Conservation (phyloP, 2,329 filamentous ascomycete genomes). For the Sporothrix schenckii region DNA sequence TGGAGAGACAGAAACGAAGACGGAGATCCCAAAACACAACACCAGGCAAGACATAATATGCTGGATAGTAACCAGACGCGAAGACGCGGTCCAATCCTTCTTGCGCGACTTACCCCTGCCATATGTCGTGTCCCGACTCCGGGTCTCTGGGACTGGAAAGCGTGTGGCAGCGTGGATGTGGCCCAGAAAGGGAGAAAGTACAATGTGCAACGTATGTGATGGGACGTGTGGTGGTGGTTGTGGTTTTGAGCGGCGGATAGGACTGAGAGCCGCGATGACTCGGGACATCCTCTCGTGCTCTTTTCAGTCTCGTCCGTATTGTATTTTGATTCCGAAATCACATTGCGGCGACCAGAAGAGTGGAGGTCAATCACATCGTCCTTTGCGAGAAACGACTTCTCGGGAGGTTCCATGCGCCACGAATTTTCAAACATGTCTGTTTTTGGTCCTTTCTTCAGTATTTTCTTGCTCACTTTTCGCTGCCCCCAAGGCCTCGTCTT, state of each 20-base stretch:
- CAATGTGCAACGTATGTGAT: not conserved
- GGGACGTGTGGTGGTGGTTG: not conserved
- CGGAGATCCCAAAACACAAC: not conserved
- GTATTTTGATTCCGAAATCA: not conserved
- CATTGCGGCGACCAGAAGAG: not conserved
- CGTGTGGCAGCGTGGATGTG: not conserved
- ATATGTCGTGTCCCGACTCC: conserved; percentile 25
- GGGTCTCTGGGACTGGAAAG: conserved; percentile 20
- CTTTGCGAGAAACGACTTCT: not conserved
- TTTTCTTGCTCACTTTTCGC: not conserved
- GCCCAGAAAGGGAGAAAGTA: not conserved
- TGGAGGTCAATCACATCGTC: not conserved
- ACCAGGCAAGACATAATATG: not conserved
- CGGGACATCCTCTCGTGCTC: not conserved
- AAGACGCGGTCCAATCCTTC: not conserved
- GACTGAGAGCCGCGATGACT: too few species aligned
- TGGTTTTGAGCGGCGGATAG: not conserved
- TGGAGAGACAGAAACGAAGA: not conserved
- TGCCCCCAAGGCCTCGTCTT: too few species aligned
- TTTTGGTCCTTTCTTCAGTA: not conserved
- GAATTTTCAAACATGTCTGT: not conserved
- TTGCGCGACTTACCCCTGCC: not conserved
- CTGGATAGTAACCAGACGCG: not conserved
- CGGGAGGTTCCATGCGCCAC: conserved; percentile 19
- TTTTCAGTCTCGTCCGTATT: not conserved